Base-by-base conservation (phyloP, 2,329 filamentous ascomycete genomes). In the Bisporella sp. region DNA sequence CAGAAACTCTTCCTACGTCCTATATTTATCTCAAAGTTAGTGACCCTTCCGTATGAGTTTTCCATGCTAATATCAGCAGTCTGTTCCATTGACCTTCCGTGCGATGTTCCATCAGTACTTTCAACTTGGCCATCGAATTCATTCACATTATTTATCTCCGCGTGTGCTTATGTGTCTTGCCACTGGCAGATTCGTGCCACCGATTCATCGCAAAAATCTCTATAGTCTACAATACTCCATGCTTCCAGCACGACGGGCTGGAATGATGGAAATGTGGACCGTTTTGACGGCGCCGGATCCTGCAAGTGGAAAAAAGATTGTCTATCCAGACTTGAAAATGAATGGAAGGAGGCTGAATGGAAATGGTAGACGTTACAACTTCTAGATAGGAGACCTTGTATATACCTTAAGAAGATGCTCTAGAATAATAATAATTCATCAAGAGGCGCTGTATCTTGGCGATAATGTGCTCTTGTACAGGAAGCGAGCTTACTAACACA, bases 211-310 rank as follows among this genome's bases (percentile, higher is more conserved):
- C 47, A 92, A 91, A 64, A 95, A 93, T 64, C 75, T 99, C 46
- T 99, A 99, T 70, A 95, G 89, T 59, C 74, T 99, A 62, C 93
- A 99, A 70, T 99, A 99, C 69, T 95, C 89, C 71, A 97, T 97
- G 89, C 76, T 99, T 40, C 95, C 95, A 0, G 86, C 88, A 6
- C 79, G 80, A 48, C 75, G 95, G 42, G 86, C 89, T 0, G 83
- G 85, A 2, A 86, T 97, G 51, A 75, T 79, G 60, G 90, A 96
- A 64, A 85, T 97, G 66, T 99, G 95, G 93, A 52, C 56, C 50
- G 64, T 62, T 6, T 53, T 66, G 41, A 65, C 62, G 6, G 54
- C 53, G 5, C 43, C 49, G 31, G n/a, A 13, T 11, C 42, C 42
- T 11, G 47, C 48, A 21, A 51, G 54, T 29, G 33, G 21, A 5